These are phyloP conservation scores for Lactarius deliciosus DNA, from an alignment of 768 basidiomycete genomes.

Conservation along the genomic window DNA sequence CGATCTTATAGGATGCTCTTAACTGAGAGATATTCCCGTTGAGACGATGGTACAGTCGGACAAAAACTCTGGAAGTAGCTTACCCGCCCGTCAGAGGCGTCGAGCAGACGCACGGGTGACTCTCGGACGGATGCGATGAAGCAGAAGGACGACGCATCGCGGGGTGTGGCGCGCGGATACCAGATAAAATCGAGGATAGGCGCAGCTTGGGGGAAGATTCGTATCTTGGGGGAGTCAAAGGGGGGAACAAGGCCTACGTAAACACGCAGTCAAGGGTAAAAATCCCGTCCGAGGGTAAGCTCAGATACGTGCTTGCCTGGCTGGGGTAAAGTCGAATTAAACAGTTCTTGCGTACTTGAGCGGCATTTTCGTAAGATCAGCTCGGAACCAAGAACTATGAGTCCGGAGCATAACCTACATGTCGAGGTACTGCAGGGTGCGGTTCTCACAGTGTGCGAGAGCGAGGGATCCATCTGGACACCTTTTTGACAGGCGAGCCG, in stretches of 20 bases:
- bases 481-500: constrained; percentile 43
- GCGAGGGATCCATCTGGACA: constrained; percentile 70
- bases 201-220: constrained; percentile 51
- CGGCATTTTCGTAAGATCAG: not conserved
- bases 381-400: not conserved
- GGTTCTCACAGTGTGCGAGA: constrained; percentile 70
- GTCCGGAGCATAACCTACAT: constrained; percentile 41
- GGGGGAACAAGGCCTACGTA: not conserved
- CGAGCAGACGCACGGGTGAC: constrained; percentile 80
- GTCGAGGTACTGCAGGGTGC: constrained; percentile 55
- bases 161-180: constrained; percentile 74
- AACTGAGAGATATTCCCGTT: constrained; percentile 47
- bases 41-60: not conserved
- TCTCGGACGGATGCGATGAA: constrained; percentile 84
- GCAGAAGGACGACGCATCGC: constrained; percentile 67
- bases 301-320: constrained; percentile 7
- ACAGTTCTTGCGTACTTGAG: constrained; percentile 13
- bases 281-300: not conserved
- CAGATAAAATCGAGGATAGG: constrained; percentile 79
- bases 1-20: constrained; percentile 86
- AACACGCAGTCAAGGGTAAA: not conserved
- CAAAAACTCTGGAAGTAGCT: constrained; percentile 29
- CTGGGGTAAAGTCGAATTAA: constrained; percentile 10
- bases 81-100: constrained; percentile 76
- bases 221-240: constrained; percentile 16